Evolutionary conservation across 495 filamentous ascomycete species (phyloP).

Genomic region (Cercophora sp.): DNA sequence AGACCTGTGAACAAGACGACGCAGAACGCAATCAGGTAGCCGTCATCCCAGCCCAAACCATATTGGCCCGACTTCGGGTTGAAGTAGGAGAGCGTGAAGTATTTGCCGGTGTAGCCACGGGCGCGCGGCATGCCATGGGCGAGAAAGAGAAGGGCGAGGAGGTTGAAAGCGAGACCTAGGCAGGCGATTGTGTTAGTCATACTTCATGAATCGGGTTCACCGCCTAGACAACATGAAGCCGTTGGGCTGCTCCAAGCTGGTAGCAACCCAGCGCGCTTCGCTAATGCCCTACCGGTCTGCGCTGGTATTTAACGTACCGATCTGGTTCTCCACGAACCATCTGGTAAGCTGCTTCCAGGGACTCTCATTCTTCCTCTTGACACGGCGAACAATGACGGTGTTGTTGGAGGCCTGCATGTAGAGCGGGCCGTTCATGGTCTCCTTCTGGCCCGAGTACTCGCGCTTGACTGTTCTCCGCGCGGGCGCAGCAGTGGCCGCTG

Average conservation of each 20-base stretch:
- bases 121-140: slow-evolving; percentile 78
- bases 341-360: slow-evolving; percentile 36
- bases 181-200: neutral
- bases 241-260: no score
- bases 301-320: slow-evolving; percentile 38
- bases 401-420: slow-evolving; percentile 45
- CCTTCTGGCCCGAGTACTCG: slow-evolving; percentile 28
- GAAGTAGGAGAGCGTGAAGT: slow-evolving; percentile 82
- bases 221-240: no score
- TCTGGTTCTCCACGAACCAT: slow-evolving; percentile 54
- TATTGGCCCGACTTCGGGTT: slow-evolving; percentile 63
- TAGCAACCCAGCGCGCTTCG: no score
- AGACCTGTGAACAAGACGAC: slow-evolving; percentile 81
- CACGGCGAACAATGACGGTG: slow-evolving; percentile 41
- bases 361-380: slow-evolving; percentile 45
- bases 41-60: slow-evolving; percentile 71
- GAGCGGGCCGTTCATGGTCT: slow-evolving; percentile 44
- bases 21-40: slow-evolving; percentile 73
- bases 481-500: slow-evolving; percentile 8
- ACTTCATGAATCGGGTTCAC: no score
- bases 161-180: slow-evolving; percentile 33
- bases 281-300: no score
- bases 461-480: slow-evolving; percentile 21
- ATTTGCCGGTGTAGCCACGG: slow-evolving; percentile 72
- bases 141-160: slow-evolving; percentile 70